Evolutionary conservation across 441 rosid species (phyloP), one percentile per base, ranked within the genome.

Genomic region (Erodium trifolium): DNA sequence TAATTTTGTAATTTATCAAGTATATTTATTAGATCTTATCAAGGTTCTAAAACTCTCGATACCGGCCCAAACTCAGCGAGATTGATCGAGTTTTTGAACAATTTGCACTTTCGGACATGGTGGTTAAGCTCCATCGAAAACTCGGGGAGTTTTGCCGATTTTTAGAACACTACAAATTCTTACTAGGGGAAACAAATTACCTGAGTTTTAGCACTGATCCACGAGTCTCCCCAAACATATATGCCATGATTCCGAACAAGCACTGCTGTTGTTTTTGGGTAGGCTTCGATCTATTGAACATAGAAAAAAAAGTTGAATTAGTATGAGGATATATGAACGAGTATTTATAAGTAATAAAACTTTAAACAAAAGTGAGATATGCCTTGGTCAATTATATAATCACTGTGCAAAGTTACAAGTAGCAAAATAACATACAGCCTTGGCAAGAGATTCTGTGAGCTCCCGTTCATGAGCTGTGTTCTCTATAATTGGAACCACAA

Each of bases 151-250:
- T n/a, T n/a, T n/a, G n/a, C n/a, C n/a, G n/a, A n/a, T n/a, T n/a
- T n/a, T n/a, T n/a, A n/a, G n/a, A n/a, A n/a, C n/a, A n/a, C n/a
- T n/a, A n/a, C 31, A 63, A 68, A 71, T 62, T 49, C 6, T 66
- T 69, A 70, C 1, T 17, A 11, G 68, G 67, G 60, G 68, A 68
- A 68, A 77, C 81, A 75, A 68, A 94, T 39, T 39, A 39, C 99
- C 99, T 94, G 97, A 51, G 98, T 92, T 86, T 94, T 94, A 73
- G 97, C 98, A 81, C 75, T 89, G 83, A 95, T 95, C 99, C 99
- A 95, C 70, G 98, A 82, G 75, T 95, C 97, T 72, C 98, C 98
- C 99, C 98, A 95, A 66, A 88, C 76, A 75, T 87, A 92, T 79
- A 95, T 75, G 57, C 96, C 99, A 41, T 95, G 99, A 77, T 92